A percentile compares a stretch with the other conserved stretches of the same genome.
These are phyloP conservation scores for Mycena filopes DNA, from an alignment of 768 basidiomycete genomes.

Conservation along the genomic window DNA sequence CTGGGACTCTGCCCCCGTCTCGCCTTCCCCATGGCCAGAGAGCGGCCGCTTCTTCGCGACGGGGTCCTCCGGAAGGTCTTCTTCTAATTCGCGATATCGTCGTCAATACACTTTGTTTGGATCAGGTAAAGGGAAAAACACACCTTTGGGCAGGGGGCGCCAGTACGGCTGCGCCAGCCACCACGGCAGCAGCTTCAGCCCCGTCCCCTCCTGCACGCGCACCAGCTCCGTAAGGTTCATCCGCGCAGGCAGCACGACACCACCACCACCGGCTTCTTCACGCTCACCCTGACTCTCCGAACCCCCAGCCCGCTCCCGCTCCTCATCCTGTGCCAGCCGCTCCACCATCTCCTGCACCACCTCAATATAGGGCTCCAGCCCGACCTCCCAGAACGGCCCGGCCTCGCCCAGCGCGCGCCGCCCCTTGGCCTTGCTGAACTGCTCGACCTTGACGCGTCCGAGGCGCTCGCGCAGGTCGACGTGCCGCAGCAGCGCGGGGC, in stretches of 20 bases:
- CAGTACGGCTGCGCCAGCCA: constrained; percentile 75
- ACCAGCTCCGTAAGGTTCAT: constrained; percentile 49
- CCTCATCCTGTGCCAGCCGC: constrained; percentile 64
- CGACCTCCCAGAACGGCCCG: constrained; percentile 11
- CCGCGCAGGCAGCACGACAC: constrained; percentile 37
- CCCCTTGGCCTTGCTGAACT: constrained; percentile 33
- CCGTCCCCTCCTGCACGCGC: constrained; percentile 55
- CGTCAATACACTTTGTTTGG: not conserved
- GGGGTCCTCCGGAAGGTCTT: constrained; percentile 6
- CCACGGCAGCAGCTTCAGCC: constrained; percentile 57
- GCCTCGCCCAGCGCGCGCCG: not conserved
- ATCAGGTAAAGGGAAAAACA: not conserved
- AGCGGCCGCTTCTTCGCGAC: constrained; percentile 22
- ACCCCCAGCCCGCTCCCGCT: constrained; percentile 60
- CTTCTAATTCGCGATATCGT: not conserved
- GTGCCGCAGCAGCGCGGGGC: constrained; percentile 75
- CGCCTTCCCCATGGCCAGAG: not conserved
- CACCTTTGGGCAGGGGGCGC: constrained; percentile 49
- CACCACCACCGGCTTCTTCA: constrained; percentile 29
- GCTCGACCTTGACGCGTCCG: constrained; percentile 56
- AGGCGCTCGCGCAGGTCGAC: constrained; percentile 79
- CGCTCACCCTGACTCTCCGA: too few species aligned
- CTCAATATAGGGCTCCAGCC: constrained; percentile 58
- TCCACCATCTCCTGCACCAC: constrained; percentile 69
- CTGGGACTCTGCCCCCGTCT: not conserved